Conservation (phyloP, 2,329 filamentous ascomycete genomes). For the Colletotrichum salicis region DNA sequence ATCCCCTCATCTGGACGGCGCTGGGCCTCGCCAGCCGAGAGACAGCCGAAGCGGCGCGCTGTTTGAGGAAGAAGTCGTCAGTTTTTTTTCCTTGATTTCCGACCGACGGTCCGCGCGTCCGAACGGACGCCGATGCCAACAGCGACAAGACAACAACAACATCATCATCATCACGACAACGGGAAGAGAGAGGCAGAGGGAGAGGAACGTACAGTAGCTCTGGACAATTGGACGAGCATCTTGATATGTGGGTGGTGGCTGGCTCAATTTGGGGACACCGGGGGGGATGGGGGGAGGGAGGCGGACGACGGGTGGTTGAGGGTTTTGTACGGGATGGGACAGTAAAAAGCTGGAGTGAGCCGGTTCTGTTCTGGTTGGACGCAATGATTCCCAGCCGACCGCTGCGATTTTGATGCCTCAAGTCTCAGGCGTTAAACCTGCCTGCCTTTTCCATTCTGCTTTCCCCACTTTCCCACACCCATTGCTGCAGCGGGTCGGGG, state of each 20-base stretch:
- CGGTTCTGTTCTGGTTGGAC: conserved; percentile 29
- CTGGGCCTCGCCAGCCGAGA: conserved; percentile 59
- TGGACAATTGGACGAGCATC: conserved; percentile 67
- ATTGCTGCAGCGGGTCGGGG: conserved; percentile 12
- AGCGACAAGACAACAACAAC: not conserved
- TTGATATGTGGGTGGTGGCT: conserved; percentile 53
- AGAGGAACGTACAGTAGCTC: conserved; percentile 62
- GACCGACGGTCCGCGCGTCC: conserved; percentile 6
- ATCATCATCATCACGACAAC: not conserved
- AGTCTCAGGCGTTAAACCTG: not conserved
- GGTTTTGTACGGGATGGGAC: conserved; percentile 37
- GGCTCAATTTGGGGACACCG: conserved; percentile 60
- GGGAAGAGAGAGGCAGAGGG: conserved; percentile 5
- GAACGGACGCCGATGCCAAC: not conserved
- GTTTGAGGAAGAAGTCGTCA: conserved; percentile 14
- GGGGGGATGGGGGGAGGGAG: conserved; percentile 39
- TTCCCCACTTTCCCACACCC: not conserved
- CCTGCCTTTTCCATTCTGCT: not conserved
- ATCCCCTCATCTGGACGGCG: conserved; percentile 63
- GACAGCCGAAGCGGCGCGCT: conserved; percentile 63
- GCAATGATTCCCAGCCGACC: conserved; percentile 23
- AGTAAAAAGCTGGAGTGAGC: conserved; percentile 38
- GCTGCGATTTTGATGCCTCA: conserved; percentile 28
- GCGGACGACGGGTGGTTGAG: conserved; percentile 34
- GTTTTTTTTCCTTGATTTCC: conserved; percentile 21